Evolutionary conservation across 2,329 filamentous ascomycete species (phyloP).

Genomic region (Sphaerulina vaccinii): DNA sequence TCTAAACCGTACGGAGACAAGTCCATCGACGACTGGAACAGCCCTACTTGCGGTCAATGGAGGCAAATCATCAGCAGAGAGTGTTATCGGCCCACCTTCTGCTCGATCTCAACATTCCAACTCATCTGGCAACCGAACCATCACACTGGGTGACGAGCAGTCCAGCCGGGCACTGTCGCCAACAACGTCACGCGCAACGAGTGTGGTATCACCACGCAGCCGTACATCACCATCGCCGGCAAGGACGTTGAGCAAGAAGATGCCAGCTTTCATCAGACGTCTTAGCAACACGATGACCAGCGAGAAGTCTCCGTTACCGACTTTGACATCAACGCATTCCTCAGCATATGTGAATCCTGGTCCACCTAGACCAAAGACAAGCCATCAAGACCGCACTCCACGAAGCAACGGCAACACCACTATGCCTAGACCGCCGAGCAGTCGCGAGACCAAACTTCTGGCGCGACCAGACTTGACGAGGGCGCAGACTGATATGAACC

Average conservation of each 20-base stretch:
- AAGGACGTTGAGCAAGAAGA: constrained; percentile 31
- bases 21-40: constrained; percentile 26
- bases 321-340: constrained; percentile 24
- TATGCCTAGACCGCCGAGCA: constrained; percentile 14
- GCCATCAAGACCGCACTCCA: constrained; percentile 20
- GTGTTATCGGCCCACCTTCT: constrained; percentile 26
- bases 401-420: constrained; percentile 3
- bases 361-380: constrained; percentile 24
- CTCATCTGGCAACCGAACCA: constrained; percentile 31
- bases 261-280: constrained; percentile 36
- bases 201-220: constrained; percentile 17
- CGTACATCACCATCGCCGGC: constrained; percentile 29
- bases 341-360: constrained; percentile 20
- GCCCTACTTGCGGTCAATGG: constrained; percentile 18
- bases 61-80: constrained; percentile 23
- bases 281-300: constrained; percentile 31
- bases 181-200: constrained; percentile 6
- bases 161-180: constrained; percentile 16
- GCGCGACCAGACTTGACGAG: constrained; percentile 12
- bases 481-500: constrained; percentile 20
- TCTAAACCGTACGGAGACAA: constrained; percentile 33
- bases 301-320: constrained; percentile 23
- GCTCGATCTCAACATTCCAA: constrained; percentile 23
- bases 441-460: constrained; percentile 16
- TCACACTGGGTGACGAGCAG: constrained; percentile 22